Conservation (phyloP, 2,329 filamentous ascomycete species). For the Epichloe scottii region DNA sequence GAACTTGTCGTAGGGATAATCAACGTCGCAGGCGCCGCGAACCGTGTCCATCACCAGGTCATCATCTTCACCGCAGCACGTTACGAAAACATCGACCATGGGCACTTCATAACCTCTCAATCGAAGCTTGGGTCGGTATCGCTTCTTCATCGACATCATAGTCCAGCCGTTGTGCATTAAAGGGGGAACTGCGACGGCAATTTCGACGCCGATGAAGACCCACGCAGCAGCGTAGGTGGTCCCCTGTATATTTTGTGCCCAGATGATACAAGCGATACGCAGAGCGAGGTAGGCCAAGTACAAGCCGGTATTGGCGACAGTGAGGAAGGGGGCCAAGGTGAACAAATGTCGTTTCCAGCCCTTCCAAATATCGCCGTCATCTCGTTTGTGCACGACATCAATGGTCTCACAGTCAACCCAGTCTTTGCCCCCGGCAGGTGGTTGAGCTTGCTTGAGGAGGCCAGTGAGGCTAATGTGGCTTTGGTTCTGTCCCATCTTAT, state of each 20-base stretch:
- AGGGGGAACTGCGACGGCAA: slow-evolving; percentile 39
- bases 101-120: slow-evolving; percentile 36
- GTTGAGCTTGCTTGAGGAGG: slow-evolving; percentile 22
- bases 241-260: slow-evolving; percentile 30
- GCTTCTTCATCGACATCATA: slow-evolving; percentile 42
- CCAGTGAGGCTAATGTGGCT: slow-evolving; percentile 29
- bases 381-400: slow-evolving; percentile 28
- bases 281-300: slow-evolving; percentile 36
- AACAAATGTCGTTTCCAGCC: slow-evolving; percentile 31
- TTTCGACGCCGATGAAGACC: slow-evolving; percentile 44
- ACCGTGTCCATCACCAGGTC: slow-evolving; percentile 45
- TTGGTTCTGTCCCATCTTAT: slow-evolving; percentile 21
- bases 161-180: slow-evolving; percentile 46
- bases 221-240: slow-evolving; percentile 37
- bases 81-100: slow-evolving; percentile 43
- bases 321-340: slow-evolving; percentile 25
- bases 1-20: slow-evolving; percentile 41
- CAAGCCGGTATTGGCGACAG: slow-evolving; percentile 27
- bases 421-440: slow-evolving; percentile 20
- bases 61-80: slow-evolving; percentile 44
- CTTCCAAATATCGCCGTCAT: slow-evolving; percentile 30
- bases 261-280: slow-evolving; percentile 39
- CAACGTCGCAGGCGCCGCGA: slow-evolving; percentile 38
- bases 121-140: slow-evolving; percentile 39
- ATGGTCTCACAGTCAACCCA: slow-evolving; percentile 21